Evolutionary conservation across 495 filamentous ascomycete genomes (phyloP).

Genomic region (Daldinia loculata): DNA sequence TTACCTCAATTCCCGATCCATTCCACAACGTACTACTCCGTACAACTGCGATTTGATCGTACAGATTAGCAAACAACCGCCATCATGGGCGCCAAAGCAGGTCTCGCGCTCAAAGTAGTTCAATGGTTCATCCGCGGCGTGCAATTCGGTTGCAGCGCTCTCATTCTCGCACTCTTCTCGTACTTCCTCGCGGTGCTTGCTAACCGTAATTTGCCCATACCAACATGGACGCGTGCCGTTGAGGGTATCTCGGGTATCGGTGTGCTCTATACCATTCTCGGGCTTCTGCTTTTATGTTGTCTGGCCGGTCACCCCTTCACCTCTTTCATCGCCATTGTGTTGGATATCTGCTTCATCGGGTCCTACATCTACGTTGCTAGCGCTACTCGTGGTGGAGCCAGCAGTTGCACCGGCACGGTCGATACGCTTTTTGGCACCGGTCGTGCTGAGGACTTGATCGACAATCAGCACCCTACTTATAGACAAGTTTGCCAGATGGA

Average conservation of each 20-base stretch:
- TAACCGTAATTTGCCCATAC: conserved; percentile 66
- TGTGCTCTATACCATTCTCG: conserved; percentile 74
- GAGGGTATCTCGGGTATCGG: conserved; percentile 81
- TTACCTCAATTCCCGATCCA: not conserved
- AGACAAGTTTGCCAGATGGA: conserved; percentile 72
- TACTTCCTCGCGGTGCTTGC: conserved; percentile 72
- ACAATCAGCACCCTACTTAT: conserved; percentile 59
- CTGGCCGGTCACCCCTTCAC: conserved; percentile 73
- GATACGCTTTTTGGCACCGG: conserved; percentile 74
- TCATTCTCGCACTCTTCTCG: conserved; percentile 83
- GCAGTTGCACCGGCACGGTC: conserved; percentile 68
- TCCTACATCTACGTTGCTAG: conserved; percentile 69
- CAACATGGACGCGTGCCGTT: conserved; percentile 74
- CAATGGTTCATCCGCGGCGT: conserved; percentile 71
- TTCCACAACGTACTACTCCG: conserved; percentile 32
- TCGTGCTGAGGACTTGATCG: conserved; percentile 50
- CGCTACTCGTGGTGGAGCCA: conserved; percentile 68
- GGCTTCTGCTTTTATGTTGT: conserved; percentile 77
- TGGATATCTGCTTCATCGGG: conserved; percentile 67
- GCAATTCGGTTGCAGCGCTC: conserved; percentile 73
- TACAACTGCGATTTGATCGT: conserved; percentile 32
- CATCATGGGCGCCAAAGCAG: conserved; percentile 54
- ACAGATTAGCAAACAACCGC: conserved; percentile 31
- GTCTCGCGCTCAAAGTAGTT: conserved; percentile 67
- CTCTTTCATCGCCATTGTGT: conserved; percentile 72